Base-by-base conservation (phyloP, 345 rosid species). In the Brassica rapa region DNA sequence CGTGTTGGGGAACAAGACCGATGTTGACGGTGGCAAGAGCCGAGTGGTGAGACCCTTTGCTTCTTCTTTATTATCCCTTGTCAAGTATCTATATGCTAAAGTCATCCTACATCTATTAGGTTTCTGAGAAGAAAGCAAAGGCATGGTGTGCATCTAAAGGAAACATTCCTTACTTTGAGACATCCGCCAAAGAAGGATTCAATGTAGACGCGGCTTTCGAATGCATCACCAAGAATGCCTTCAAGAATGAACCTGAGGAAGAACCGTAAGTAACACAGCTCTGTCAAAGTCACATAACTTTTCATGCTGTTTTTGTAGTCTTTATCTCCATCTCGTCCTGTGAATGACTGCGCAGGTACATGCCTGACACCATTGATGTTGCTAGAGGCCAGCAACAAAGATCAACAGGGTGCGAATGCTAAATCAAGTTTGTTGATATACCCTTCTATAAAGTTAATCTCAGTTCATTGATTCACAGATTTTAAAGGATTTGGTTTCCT, bases 131-230 rank as follows among this genome's bases (percentile, higher is more conserved):
- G 77, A 93, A 91, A 78, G 96, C 93, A 1, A 91, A 90, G 85
- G 96, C 97, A 39, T 91, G 98, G 96, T 91, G 97, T 85, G 94
- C 97, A 8, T 89, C 97, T 8, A 93, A 88, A 83, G 96, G 96
- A 65, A 91, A 88, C 84, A 91, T 93, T 65, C 95, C 97, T 39
- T 91, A 93, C 80, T 93, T 91, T 67, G 97, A 93, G 83, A 93
- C 98, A 21, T 91, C 97, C 0, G 97, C 98, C 0, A 91, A 91
- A 77, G 98, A 93, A 86, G 98, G 98, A 35, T 85, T 89, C 79
- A 93, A 93, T 14, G 97, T 93, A 3, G 98, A 93, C 24, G 93
- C 84, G 16, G 95, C 95, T 84, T 93, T 93, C 76, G 86, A 88
- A 75, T 86, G 91, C 75, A 89, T 93, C 76, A 93, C 97, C 61